A percentile compares a stretch with the other conserved stretches of the same genome.
Evolutionary conservation across 164 flowering plant species (phyloP).

Genomic region (Macadamia integrifolia): DNA sequence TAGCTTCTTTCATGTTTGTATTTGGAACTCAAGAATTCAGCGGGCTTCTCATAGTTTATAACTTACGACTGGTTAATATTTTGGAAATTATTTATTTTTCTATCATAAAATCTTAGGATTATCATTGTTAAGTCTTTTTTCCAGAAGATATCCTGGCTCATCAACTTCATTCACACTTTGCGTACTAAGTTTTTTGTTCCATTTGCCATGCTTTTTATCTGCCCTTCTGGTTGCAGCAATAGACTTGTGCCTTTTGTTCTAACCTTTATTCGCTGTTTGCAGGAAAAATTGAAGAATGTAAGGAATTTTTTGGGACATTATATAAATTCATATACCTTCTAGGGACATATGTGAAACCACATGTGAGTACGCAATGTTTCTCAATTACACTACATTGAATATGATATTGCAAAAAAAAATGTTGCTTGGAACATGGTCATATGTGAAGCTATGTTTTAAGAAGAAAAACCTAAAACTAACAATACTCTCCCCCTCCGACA

Average conservation of each 20-base stretch:
- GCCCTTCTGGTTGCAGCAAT: too few species aligned
- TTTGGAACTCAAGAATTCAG: not conserved
- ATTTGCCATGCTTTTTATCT: too few species aligned
- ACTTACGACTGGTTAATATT: not conserved
- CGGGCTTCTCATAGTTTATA: not conserved
- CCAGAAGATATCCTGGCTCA: too few species aligned
- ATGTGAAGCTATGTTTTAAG: not conserved
- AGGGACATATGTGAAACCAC: conserved; percentile 85
- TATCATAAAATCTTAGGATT: too few species aligned
- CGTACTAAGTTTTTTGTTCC: too few species aligned
- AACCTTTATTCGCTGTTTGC: conserved; percentile 20
- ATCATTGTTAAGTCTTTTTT: too few species aligned
- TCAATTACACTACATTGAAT: not conserved
- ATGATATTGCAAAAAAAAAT: not conserved
- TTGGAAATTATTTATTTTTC: not conserved
- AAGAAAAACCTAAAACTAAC: too few species aligned
- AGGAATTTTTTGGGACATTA: conserved; percentile 47
- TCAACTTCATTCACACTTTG: too few species aligned
- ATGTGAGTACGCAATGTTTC: conserved; percentile 45
- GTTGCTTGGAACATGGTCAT: conserved; percentile 3
- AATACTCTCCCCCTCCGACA: too few species aligned
- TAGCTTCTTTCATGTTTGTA: not conserved
- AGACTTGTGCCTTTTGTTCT: not conserved
- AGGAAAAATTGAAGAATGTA: conserved; percentile 83
- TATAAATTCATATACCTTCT: conserved; percentile 72